Evolutionary conservation across 2,329 filamentous ascomycete genomes (phyloP).

Genomic region (Cordyceps pruinosa): DNA sequence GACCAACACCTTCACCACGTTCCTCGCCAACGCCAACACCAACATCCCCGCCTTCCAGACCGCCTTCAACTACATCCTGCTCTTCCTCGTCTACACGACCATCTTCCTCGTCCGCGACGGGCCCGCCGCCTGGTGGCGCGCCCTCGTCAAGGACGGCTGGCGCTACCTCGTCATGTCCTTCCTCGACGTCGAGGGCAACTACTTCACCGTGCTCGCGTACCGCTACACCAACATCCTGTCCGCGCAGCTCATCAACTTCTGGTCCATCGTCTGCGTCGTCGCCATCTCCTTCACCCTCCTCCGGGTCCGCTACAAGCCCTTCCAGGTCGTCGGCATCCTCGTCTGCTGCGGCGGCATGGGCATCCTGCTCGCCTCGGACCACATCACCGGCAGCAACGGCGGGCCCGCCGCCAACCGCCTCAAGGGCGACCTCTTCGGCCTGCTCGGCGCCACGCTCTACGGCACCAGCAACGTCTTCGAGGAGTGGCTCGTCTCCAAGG

Average conservation of each 20-base stretch:
- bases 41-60: constrained; percentile 93
- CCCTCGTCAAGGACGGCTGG: constrained; percentile 72
- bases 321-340: constrained; percentile 80
- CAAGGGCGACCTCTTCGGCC: constrained; percentile 88
- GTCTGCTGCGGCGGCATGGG: constrained; percentile 89
- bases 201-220: constrained; percentile 94
- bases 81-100: constrained; percentile 74
- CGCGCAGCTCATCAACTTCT: constrained; percentile 96
- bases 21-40: constrained; percentile 60
- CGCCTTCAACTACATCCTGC: constrained; percentile 86
- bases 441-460: constrained; percentile 85
- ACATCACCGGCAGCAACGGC: constrained; percentile 69
- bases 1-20: constrained; percentile 82
- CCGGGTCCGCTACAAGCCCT: constrained; percentile 79
- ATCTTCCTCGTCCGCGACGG: constrained; percentile 77
- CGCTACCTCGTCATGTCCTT: constrained; percentile 90
- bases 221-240: constrained; percentile 86
- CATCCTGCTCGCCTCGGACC: constrained; percentile 78
- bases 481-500: constrained; percentile 84
- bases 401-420: constrained; percentile 63
- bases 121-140: constrained; percentile 56
- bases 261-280: constrained; percentile 93
- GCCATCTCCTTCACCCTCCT: constrained; percentile 75
- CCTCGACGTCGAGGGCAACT: constrained; percentile 93
- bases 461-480: constrained; percentile 86